phyloP scores from a whole-genome alignment of 2,329 filamentous ascomycete genomes.

The Alternaria arbusti region DNA sequence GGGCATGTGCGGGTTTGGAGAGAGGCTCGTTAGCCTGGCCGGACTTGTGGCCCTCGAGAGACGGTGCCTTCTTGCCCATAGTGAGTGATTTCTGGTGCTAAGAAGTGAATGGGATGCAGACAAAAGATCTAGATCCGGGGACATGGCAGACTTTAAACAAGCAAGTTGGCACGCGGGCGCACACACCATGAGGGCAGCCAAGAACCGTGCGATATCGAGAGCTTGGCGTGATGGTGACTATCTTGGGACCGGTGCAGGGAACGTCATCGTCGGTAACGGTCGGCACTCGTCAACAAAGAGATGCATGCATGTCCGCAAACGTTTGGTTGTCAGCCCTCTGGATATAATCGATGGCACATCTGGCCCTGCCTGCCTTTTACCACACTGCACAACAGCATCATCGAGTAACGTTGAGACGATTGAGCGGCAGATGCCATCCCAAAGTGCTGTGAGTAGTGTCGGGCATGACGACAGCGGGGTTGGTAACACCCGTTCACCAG shows the following conservation, averaged over 20 bases:
- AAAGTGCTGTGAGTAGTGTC: not conserved
- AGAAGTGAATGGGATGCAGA: conserved; percentile 30
- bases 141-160: conserved; percentile 38
- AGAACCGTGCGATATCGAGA: conserved; percentile 32
- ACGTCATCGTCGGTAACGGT: conserved; percentile 35
- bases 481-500: conserved; percentile 1
- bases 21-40: conserved; percentile 61
- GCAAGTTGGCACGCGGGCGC: conserved; percentile 22
- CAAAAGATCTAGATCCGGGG: conserved; percentile 41
- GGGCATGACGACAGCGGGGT: conserved; percentile 7
- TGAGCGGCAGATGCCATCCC: not conserved
- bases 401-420: not conserved
- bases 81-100: conserved; percentile 30
- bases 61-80: conserved; percentile 48
- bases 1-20: conserved; percentile 66
- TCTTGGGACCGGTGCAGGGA: conserved; percentile 32
- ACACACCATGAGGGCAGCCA: conserved; percentile 37
- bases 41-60: conserved; percentile 49
- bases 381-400: not conserved
- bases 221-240: conserved; percentile 36
- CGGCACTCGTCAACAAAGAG: conserved; percentile 22
- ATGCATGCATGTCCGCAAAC: conserved; percentile 16
- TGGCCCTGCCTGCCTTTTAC: not conserved
- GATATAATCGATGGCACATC: conserved; percentile 10
- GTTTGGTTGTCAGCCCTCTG: conserved; percentile 7